Evolutionary conservation across 2,329 filamentous ascomycete genomes (phyloP).

Genomic region (Pseudocercospora fijiensis): DNA sequence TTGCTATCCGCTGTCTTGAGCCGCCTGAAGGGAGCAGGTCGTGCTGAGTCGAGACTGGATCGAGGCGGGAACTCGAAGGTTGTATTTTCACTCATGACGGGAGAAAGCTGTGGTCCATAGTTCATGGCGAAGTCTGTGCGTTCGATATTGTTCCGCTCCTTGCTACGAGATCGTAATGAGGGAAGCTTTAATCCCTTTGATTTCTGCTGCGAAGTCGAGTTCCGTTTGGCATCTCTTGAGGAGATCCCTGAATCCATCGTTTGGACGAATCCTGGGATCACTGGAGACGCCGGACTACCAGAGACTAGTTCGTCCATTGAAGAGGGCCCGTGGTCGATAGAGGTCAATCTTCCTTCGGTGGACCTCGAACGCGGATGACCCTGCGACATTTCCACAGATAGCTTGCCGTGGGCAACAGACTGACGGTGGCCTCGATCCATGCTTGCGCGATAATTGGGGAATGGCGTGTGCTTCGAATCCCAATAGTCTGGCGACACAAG

Average conservation of each 20-base stretch:
- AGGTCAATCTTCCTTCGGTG: slow-evolving; percentile 24
- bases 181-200: slow-evolving; percentile 35
- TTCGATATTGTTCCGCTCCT: slow-evolving; percentile 34
- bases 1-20: slow-evolving; percentile 50
- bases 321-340: slow-evolving; percentile 15
- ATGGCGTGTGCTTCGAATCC: slow-evolving; percentile 33
- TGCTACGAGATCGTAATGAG: slow-evolving; percentile 45
- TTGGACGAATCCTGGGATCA: slow-evolving; percentile 31
- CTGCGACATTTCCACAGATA: slow-evolving; percentile 24
- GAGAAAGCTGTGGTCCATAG: slow-evolving; percentile 18
- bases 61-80: slow-evolving; percentile 26
- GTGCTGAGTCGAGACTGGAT: slow-evolving; percentile 41
- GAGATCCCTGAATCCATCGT: slow-evolving; percentile 29
- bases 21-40: slow-evolving; percentile 30
- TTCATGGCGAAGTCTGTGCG: slow-evolving; percentile 34
- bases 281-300: slow-evolving; percentile 21
- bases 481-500: slow-evolving; percentile 45
- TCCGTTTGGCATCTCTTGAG: slow-evolving; percentile 22
- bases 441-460: slow-evolving; percentile 21
- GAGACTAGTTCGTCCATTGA: slow-evolving; percentile 21
- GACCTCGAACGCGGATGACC: slow-evolving; percentile 26
- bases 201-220: slow-evolving; percentile 36
- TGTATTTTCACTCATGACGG: slow-evolving; percentile 18
- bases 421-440: slow-evolving; percentile 11
- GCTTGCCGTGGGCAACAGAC: slow-evolving; percentile 21